These are phyloP conservation scores for Aspergillus sp. DNA, from an alignment of 2,329 filamentous ascomycete genomes.

Conservation along the genomic window DNA sequence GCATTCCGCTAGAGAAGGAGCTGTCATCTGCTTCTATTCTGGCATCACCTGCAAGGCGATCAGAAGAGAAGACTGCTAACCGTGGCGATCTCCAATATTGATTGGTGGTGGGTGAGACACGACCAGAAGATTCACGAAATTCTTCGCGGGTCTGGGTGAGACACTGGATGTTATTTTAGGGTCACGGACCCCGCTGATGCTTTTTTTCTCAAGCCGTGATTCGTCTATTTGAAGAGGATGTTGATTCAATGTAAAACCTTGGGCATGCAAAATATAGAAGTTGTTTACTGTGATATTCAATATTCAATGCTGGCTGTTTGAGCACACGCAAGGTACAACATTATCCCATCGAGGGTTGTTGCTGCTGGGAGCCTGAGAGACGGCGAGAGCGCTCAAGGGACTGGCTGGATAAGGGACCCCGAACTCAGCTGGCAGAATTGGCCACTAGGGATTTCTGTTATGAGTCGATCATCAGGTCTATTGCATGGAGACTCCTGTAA, in stretches of 20 bases:
- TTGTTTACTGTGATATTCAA: background rate
- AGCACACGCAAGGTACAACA: background rate
- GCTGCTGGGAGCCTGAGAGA: no score
- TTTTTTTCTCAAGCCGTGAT: slow-evolving; percentile 7
- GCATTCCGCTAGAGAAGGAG: background rate
- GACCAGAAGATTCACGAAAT: background rate
- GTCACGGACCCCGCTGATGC: background rate
- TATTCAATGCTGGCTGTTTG: background rate
- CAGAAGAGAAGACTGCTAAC: background rate
- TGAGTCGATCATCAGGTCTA: background rate
- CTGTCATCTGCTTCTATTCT: slow-evolving; percentile 2
- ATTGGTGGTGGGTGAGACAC: slow-evolving; percentile 16
- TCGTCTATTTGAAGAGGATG: slow-evolving; percentile 4
- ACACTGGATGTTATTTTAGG: slow-evolving; percentile 25
- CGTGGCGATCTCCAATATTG: slow-evolving; percentile 4
- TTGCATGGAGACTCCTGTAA: background rate
- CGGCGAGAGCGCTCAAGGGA: no score
- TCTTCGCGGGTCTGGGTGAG: slow-evolving; percentile 14
- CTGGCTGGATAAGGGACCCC: no score
- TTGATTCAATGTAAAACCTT: background rate
- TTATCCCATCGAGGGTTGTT: background rate
- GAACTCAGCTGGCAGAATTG: no score
- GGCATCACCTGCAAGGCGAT: background rate
- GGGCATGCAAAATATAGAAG: background rate
- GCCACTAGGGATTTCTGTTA: background rate